Evolutionary conservation across 2,329 filamentous ascomycete species (phyloP), one percentile per base, ranked within the genome.

Genomic region (Trichoderma gracile): DNA sequence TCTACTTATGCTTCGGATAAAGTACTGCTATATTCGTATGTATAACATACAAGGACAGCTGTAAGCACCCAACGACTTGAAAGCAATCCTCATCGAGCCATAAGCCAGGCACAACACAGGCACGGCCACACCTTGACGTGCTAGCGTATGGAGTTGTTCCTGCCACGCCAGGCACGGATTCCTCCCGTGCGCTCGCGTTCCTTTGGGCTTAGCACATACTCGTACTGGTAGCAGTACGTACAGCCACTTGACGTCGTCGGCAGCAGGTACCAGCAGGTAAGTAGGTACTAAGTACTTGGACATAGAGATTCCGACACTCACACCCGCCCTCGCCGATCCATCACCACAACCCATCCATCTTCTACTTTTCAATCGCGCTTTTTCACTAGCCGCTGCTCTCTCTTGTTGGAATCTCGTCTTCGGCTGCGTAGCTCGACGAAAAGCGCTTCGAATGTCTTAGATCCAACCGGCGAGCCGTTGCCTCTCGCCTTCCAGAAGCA

Each of bases 321-420:
- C 52, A 25, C 33, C 33, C 52, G 8, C 19, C 33, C 21, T 55
- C 38, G 14, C 15, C 52, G 15, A 38, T 45, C 47, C 38, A 61
- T 45, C 57, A n/a, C 55, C 56, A 49, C 27, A 38, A 38, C 38
- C 40, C 47, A 54, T 42, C n/a, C 56, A 40, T 21, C 49, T 17
- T 25, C 54, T 23, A 61, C 27, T 33, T 52, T 33, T 62, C 59
- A 49, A 54, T 62, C 59, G 59, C 38, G 49, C 38, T 46, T 53
- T 38, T 38, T 14, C 33, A 38, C 33, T 38, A 38, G 33, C 10
- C 23, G 59, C 59, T 43, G 43, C 43, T 45, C 25, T 23, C n/a
- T 46, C 47, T 25, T 9, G 30, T 10, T 53, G 25, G 47, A 25
- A 61, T 62, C 59, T 62, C 60, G 27, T 56, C 60, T 40, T 27